Evolutionary conservation across 768 basidiomycete species (phyloP).

Genomic region (Podaxis sp.): DNA sequence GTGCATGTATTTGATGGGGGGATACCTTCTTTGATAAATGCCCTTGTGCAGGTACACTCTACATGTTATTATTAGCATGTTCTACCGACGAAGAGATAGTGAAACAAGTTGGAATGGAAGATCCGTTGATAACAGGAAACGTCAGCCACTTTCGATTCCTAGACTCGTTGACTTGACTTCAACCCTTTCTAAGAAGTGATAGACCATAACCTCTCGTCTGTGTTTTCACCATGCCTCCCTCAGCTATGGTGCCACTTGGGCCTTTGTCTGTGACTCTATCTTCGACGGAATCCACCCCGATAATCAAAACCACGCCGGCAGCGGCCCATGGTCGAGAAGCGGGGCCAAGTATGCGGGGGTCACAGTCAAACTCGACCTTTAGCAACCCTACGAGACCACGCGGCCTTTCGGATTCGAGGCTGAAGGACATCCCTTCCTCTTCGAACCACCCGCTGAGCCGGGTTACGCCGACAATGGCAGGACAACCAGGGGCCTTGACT

Average conservation of each 20-base stretch:
- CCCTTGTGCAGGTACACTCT: not conserved
- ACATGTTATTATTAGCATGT: slow-evolving; percentile 8
- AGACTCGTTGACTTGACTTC: not conserved
- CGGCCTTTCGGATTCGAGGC: slow-evolving; percentile 7
- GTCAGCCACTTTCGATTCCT: slow-evolving; percentile 7
- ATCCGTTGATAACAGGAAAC: not conserved
- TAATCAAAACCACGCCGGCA: not conserved
- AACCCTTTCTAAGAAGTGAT: not conserved
- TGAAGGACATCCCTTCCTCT: slow-evolving; percentile 2
- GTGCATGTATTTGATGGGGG: not conserved
- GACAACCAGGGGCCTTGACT: not conserved
- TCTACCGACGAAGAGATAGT: not conserved
- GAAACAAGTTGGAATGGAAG: slow-evolving; percentile 8
- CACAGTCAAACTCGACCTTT: slow-evolving; percentile 1
- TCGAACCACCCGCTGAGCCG: not conserved
- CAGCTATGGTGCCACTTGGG: not conserved
- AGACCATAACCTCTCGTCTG: not conserved
- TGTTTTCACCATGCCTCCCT: not conserved
- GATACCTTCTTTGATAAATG: not conserved
- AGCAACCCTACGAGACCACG: not conserved
- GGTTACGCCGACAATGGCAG: not conserved
- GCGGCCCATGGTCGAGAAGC: not conserved
- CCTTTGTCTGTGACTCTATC: not conserved
- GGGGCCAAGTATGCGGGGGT: slow-evolving; percentile 6
- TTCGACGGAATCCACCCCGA: not conserved